A percentile compares a stretch with the other conserved stretches of the same genome.
Evolutionary conservation across 345 rosid genomes (phyloP).

Genomic region (Citrus reticulata): DNA sequence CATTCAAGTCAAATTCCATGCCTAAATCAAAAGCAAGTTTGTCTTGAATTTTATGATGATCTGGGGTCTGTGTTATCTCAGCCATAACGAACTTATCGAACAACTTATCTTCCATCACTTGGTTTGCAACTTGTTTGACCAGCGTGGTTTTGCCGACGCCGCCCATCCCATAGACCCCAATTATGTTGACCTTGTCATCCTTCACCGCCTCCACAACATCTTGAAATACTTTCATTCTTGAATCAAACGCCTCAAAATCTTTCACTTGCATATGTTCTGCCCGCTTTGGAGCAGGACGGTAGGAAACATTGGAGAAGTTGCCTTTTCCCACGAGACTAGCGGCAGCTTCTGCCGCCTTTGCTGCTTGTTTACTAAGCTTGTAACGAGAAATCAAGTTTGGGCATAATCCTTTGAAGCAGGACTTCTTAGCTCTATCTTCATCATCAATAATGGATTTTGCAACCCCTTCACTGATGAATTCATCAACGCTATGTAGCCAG

Average conservation of each 20-base stretch:
- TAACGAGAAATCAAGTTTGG: neutral
- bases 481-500: neutral
- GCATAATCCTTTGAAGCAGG: neutral
- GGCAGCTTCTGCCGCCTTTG: no score
- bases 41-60: constrained; percentile 1
- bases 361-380: neutral
- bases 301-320: neutral
- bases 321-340: no score
- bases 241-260: neutral
- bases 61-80: neutral
- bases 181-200: neutral
- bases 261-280: neutral
- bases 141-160: constrained; percentile 21
- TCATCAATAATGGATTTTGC: neutral
- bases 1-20: neutral
- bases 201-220: neutral
- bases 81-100: neutral
- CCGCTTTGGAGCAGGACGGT: neutral
- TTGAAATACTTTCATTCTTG: neutral
- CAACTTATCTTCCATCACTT: neutral
- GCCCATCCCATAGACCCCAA: constrained; percentile 12
- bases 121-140: neutral
- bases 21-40: neutral
- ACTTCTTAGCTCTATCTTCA: neutral
- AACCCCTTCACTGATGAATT: neutral